These are phyloP conservation scores for Globisporangium cylindrosporum DNA, from an alignment of 352 stramenopile species.

Conservation along the genomic window DNA sequence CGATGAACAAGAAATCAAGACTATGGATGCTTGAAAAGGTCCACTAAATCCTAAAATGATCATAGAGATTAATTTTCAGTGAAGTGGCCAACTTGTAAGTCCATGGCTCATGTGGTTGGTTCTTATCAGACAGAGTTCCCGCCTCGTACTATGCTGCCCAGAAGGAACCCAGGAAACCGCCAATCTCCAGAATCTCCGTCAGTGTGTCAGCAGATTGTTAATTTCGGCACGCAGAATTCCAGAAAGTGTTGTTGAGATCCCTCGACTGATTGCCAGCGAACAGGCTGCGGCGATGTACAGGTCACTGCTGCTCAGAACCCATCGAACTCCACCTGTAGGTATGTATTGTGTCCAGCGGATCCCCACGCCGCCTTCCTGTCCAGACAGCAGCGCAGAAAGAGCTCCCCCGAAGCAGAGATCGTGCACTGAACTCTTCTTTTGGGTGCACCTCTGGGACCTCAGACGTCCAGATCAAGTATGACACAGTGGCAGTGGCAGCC, in stretches of 20 bases:
- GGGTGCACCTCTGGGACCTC: background rate
- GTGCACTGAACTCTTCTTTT: background rate
- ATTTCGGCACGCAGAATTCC: background rate
- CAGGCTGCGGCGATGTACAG: background rate
- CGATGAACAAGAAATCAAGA: background rate
- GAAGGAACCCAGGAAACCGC: background rate
- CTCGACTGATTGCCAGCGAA: background rate
- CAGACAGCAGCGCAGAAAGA: background rate
- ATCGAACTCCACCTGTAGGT: background rate
- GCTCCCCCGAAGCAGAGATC: background rate
- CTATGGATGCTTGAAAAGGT: background rate
- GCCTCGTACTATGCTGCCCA: background rate
- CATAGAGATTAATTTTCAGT: background rate
- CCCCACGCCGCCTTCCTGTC: background rate
- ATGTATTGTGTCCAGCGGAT: background rate
- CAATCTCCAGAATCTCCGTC: background rate
- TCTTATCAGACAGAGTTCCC: background rate
- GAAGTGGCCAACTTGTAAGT: background rate
- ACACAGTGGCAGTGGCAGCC: background rate
- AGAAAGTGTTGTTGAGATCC: background rate
- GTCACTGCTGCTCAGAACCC: background rate
- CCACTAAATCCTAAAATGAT: background rate
- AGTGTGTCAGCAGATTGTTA: background rate
- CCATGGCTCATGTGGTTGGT: background rate
- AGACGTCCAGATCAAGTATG: background rate